Base-by-base conservation (phyloP, 1,284 basidiomycete genomes). In the Ustilago tritici region DNA sequence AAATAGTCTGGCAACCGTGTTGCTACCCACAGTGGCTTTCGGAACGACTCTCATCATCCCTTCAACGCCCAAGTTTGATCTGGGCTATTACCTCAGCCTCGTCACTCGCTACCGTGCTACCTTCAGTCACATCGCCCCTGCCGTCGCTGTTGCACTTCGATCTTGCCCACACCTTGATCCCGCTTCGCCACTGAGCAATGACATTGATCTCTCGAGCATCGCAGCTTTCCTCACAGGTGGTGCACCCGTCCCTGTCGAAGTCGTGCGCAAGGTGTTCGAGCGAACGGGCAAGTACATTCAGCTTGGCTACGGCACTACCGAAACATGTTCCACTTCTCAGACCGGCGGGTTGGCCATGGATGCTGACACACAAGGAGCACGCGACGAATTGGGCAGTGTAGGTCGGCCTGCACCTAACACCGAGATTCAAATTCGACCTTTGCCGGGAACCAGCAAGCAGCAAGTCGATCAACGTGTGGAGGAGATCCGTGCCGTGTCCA, bases 81-180 rank as follows among this genome's bases (percentile, higher is more conserved):
- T 87, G 0, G 77, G 72, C 19, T 67, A 79, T 56, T 87, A 85
- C 73, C 82, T 88, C 23, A 58, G 75, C 15, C 78, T 86, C 36
- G 78, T 84, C 12, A 79, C 85, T 41, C 79, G 81, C 15, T 81
- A 85, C 46, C 77, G 82, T 11, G 84, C 84, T 2, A 88, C 87
- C 0, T 84, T 84, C 61, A 76, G 86, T 11, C 87, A 87, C 66
- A 87, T 88, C 60, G 86, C 86, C 1, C 87, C 87, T 9, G 87
- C 87, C 4, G 79, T 88, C 15, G 87, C 86, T 9, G 84, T 87
- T 31, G 83, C 85, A 0, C 76, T 88, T 19, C 83, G 85, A 19
- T 84, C 86, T 40, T 84, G 82, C 14, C 82, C 84, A 17, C 80
- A 87, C 19, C 62, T 69, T n/a, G 65, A 75, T 41, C 40, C 57